Evolutionary conservation across 2,329 filamentous ascomycete genomes (phyloP).

Genomic region (Aspergillus sp.): DNA sequence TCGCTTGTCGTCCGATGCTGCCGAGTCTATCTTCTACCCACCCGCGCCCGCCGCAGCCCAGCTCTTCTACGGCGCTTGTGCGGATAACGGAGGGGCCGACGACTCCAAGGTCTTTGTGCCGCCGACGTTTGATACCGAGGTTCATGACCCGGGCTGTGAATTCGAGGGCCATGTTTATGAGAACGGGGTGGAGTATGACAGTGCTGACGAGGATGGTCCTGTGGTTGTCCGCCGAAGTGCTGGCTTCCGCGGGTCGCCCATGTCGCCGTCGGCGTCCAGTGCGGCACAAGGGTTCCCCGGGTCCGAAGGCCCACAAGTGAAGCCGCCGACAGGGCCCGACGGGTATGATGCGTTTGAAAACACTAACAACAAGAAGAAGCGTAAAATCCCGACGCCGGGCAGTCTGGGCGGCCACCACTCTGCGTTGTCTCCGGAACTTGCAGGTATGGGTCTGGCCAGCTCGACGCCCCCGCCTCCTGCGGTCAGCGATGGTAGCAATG

Average conservation of each 20-base stretch:
- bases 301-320: constrained; percentile 21
- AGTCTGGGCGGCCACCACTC: constrained; percentile 54
- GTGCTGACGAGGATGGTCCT: constrained; percentile 50
- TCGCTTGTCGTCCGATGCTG: constrained; percentile 74
- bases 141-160: constrained; percentile 27
- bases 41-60: constrained; percentile 61
- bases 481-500: constrained; percentile 36
- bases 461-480: constrained; percentile 37
- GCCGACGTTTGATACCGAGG: constrained; percentile 33
- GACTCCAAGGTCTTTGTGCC: constrained; percentile 38
- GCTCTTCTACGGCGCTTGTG: constrained; percentile 63
- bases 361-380: constrained; percentile 98
- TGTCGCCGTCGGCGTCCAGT: constrained; percentile 22
- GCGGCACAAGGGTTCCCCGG: constrained; percentile 16
- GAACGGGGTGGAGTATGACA: constrained; percentile 48
- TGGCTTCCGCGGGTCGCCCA: constrained; percentile 30
- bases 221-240: constrained; percentile 34
- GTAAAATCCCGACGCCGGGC: constrained; percentile 88
- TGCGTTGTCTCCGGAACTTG: constrained; percentile 54
- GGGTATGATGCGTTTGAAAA: constrained; percentile 98
- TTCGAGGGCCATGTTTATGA: constrained; percentile 44
- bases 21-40: constrained; percentile 72
- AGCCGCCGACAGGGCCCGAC: constrained; percentile 64
- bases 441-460: constrained; percentile 51
- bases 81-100: constrained; percentile 46